Evolutionary conservation across 129 eudicot genomes (phyloP).

Genomic region (Erigeron canadensis): DNA sequence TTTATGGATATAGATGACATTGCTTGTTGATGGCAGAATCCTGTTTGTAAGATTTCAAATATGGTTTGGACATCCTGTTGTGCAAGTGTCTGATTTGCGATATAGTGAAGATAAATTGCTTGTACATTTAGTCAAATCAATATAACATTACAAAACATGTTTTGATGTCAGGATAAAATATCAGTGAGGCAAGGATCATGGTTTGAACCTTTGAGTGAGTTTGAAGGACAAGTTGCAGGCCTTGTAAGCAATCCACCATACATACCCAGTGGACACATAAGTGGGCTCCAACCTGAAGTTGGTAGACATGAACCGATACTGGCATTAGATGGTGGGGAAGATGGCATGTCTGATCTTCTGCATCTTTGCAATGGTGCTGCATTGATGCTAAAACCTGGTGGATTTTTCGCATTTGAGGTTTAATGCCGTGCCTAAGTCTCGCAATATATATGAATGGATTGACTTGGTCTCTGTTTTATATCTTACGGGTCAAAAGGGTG

Average conservation of each 20-base stretch:
- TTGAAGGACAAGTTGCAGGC: conserved; percentile 67
- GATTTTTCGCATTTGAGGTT: conserved; percentile 91
- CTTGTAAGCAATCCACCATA: conserved; percentile 97
- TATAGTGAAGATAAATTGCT: neutral
- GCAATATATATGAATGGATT: neutral
- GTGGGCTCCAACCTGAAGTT: conserved; percentile 84
- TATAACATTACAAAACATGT: neutral
- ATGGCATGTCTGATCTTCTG: conserved; percentile 69
- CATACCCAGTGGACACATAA: conserved; percentile 72
- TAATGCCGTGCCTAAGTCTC: neutral
- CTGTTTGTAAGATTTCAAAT: too few relatives aligned
- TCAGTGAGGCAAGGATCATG: conserved; percentile 72
- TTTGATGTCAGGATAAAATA: conserved; percentile 55
- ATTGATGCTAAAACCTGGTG: conserved; percentile 73
- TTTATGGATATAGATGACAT: too few relatives aligned
- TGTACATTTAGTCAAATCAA: neutral
- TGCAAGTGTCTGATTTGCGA: neutral
- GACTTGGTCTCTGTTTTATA: neutral
- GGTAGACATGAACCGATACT: conserved; percentile 78
- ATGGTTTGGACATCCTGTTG: too few relatives aligned
- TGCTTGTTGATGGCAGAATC: too few relatives aligned
- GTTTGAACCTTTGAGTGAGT: conserved; percentile 72
- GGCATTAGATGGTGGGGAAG: conserved; percentile 91
- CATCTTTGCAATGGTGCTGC: conserved; percentile 70
- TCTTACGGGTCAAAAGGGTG: neutral